Base-by-base conservation (phyloP, 495 filamentous ascomycete species). In the Xylaria acuta region DNA sequence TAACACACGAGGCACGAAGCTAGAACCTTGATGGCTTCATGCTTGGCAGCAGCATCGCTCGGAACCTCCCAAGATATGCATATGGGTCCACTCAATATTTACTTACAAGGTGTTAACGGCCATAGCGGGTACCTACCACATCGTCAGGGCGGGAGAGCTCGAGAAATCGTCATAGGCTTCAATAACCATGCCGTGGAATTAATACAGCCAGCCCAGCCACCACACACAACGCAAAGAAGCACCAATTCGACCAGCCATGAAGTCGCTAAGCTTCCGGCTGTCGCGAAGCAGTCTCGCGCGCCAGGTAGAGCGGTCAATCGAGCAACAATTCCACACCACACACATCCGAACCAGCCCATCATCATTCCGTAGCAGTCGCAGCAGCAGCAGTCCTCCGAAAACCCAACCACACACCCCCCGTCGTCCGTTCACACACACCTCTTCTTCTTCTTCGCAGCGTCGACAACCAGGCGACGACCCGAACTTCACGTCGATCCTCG, bases 401-500 rank as follows among this genome's bases (percentile, higher is more conserved):
- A 25, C 22, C 22, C 22, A 11, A 54, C 9, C 53, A 3, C 11
- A 12, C 25, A 1, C 45, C 67, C 36, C 73, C 25, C 74, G 80
- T 38, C 77, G 81, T 5, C 76, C 75, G 62, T 75, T 85, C 73
- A 81, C 80, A 74, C 36, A 27, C 76, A 9, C 73, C 36, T 0
- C 73, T 74, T 38, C 58, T 38, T 38, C 36, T 38, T 7, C 36
- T 7, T 7, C 36, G 3, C 36, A 7, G 3, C 36, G 7, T 3
- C 71, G 63, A 27, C 82, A 82, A 51, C 82, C 88, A 38, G 91
- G 84, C 76, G 92, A 95, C 77, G 86, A 92, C 76, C 90, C 91
- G 0, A 82, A 81, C 76, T 97, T 95, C 84, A 83, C 88, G 38
- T 95, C 93, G 3, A 89, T 97, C 70, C 86, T 98, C 66, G 96